phyloP scores from a whole-genome alignment of 352 stramenopile species.

The Plasmopara viticola region DNA sequence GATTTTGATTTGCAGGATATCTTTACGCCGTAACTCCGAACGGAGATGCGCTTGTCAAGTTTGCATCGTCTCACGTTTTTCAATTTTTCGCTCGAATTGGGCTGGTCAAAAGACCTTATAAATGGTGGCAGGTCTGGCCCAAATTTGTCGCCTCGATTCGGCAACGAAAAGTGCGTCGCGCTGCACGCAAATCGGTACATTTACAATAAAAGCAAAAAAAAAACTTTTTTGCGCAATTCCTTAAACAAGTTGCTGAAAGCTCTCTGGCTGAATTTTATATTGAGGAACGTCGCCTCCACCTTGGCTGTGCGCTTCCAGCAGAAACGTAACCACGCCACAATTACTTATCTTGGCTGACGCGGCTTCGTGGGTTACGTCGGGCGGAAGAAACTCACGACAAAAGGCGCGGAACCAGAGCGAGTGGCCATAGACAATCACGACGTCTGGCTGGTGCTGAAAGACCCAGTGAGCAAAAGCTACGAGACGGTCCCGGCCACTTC shows the following conservation, averaged over 20 bases:
- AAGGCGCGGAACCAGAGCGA: constrained; percentile 85
- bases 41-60: constrained; percentile 15
- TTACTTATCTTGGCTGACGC: constrained; percentile 71
- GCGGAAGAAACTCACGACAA: constrained; percentile 72
- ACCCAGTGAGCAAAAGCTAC: constrained; percentile 61
- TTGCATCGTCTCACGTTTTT: constrained; percentile 8
- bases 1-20: constrained; percentile 18
- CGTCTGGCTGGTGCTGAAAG: constrained; percentile 45
- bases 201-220: neutral
- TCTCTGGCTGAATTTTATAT: constrained; percentile 39
- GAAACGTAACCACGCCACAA: constrained; percentile 70
- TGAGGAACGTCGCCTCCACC: constrained; percentile 16
- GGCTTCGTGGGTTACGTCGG: constrained; percentile 26
- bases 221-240: neutral
- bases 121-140: constrained; percentile 25
- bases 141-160: constrained; percentile 14
- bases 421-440: constrained; percentile 79
- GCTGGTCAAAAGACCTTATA: constrained; percentile 17
- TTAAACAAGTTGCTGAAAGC: constrained; percentile 40
- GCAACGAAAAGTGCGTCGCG: constrained; percentile 11
- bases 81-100: constrained; percentile 16
- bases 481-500: constrained; percentile 50
- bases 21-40: constrained; percentile 28
- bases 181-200: neutral
- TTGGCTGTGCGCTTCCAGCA: constrained; percentile 40